Conservation (phyloP, 2,329 filamentous ascomycete genomes). For the Phyllosticta citrichinensis region DNA sequence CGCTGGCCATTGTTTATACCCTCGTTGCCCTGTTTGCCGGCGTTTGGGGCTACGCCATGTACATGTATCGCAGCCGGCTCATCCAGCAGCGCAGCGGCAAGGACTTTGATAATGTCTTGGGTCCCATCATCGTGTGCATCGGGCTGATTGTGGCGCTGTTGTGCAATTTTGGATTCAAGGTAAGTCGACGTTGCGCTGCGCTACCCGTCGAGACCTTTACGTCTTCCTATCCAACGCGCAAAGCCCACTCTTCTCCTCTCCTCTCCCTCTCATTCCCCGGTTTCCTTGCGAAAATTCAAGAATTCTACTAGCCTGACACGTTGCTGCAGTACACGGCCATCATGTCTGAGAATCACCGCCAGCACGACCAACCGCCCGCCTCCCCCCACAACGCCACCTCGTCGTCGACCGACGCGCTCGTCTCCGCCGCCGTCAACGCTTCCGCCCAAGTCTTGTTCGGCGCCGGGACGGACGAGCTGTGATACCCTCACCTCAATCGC, state of each 20-base stretch:
- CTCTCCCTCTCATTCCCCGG: too few species aligned
- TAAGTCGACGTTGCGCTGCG: neutral
- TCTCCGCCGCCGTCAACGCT: neutral
- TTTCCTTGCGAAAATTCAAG: too few species aligned
- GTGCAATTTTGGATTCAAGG: slow-evolving; percentile 80
- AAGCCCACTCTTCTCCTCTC: too few species aligned
- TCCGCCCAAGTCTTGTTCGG: neutral
- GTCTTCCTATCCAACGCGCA: neutral
- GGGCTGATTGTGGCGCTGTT: slow-evolving; percentile 69
- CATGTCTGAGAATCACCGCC: neutral
- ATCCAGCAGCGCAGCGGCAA: slow-evolving; percentile 79
- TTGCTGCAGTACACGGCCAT: neutral
- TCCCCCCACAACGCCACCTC: neutral
- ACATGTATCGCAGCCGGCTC: slow-evolving; percentile 63
- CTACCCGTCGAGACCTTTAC: neutral
- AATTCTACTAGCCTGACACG: neutral
- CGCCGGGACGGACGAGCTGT: neutral
- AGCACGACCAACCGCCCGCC: neutral
- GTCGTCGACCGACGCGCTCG: neutral
- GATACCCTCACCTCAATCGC: neutral
- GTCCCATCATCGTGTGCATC: slow-evolving; percentile 72
- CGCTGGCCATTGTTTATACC: slow-evolving; percentile 76
- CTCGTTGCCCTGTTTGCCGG: slow-evolving; percentile 73
- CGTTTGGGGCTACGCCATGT: slow-evolving; percentile 78
- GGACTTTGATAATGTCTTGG: slow-evolving; percentile 84